These are phyloP conservation scores for Gaeumannomyces tritici DNA, from an alignment of 2,329 filamentous ascomycete genomes.

Conservation along the genomic window DNA sequence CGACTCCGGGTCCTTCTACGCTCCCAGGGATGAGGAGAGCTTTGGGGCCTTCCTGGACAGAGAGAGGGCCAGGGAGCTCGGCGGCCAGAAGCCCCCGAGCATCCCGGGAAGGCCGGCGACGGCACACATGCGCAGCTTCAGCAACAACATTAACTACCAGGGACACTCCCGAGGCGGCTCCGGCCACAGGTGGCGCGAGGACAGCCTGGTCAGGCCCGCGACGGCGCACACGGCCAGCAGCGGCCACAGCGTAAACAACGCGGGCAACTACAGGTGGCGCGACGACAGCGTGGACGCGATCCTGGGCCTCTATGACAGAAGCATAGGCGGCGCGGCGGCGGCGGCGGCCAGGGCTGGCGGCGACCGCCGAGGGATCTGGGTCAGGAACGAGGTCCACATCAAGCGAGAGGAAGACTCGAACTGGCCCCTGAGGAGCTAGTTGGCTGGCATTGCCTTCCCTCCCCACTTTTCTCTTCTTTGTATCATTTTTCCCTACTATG, in stretches of 20 bases:
- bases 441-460: neutral
- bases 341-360: conserved; percentile 1
- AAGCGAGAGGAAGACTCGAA: conserved; percentile 13
- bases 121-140: neutral
- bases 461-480: neutral
- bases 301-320: conserved; percentile 16
- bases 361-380: conserved; percentile 16
- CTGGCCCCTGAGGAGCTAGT: conserved; percentile 14
- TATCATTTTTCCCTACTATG: neutral
- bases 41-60: neutral
- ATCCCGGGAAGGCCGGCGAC: neutral
- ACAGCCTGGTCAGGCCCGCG: conserved; percentile 11
- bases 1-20: conserved; percentile 16
- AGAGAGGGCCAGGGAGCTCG: neutral
- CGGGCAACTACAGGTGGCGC: conserved; percentile 7
- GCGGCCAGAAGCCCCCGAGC: conserved; percentile 2
- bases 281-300: conserved; percentile 22
- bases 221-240: conserved; percentile 10
- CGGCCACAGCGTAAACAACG: neutral
- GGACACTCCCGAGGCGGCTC: neutral
- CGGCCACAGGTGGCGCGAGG: neutral
- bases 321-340: conserved; percentile 7
- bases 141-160: neutral
- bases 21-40: conserved; percentile 2
- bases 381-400: conserved; percentile 18